Percentiles rank a stretch among this genome's conserved stretches.
phyloP scores from a whole-genome alignment of 2,329 filamentous ascomycete species.

The Fragosphaeria purpurea region DNA sequence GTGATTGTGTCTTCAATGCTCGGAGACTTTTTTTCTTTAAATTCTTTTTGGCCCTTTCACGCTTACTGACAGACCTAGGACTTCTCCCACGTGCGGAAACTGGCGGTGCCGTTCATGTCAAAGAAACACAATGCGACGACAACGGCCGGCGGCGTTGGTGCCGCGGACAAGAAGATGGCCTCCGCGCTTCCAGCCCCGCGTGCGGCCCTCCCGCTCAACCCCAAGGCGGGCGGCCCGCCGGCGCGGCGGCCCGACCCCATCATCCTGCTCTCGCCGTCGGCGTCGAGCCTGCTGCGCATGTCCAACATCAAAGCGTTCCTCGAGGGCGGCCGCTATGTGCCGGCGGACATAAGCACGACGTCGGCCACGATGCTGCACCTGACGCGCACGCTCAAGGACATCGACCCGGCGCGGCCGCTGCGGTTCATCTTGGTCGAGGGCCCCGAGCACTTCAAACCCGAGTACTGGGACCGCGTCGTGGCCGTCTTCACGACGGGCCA shows the following conservation, averaged over 20 bases:
- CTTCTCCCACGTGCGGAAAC: constrained; percentile 86
- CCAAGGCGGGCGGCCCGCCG: constrained; percentile 29
- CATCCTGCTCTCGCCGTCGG: constrained; percentile 91
- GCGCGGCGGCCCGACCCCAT: constrained; percentile 63
- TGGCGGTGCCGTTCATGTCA: constrained; percentile 66
- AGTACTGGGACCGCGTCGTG: constrained; percentile 93
- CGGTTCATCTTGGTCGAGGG: constrained; percentile 94
- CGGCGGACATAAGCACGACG: constrained; percentile 60
- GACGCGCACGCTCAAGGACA: constrained; percentile 60
- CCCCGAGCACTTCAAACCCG: constrained; percentile 89
- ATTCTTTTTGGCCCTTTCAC: background rate
- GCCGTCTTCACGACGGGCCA: constrained; percentile 97
- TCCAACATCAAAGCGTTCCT: constrained; percentile 94
- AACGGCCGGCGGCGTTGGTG: constrained; percentile 10
- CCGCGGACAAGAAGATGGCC: constrained; percentile 31
- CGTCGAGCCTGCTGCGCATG: constrained; percentile 88
- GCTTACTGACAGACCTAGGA: constrained; percentile 45
- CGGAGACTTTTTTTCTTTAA: background rate
- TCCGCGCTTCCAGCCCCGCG: too few relatives aligned
- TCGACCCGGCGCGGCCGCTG: constrained; percentile 62
- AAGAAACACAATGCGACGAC: constrained; percentile 38
- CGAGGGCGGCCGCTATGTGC: constrained; percentile 70
- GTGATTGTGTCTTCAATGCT: constrained; percentile 20
- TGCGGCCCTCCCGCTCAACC: constrained; percentile 42
- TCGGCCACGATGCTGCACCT: constrained; percentile 77